Evolutionary conservation across 768 basidiomycete genomes (phyloP), one percentile per base, ranked within the genome.

Genomic region (Leccinum imitatum): DNA sequence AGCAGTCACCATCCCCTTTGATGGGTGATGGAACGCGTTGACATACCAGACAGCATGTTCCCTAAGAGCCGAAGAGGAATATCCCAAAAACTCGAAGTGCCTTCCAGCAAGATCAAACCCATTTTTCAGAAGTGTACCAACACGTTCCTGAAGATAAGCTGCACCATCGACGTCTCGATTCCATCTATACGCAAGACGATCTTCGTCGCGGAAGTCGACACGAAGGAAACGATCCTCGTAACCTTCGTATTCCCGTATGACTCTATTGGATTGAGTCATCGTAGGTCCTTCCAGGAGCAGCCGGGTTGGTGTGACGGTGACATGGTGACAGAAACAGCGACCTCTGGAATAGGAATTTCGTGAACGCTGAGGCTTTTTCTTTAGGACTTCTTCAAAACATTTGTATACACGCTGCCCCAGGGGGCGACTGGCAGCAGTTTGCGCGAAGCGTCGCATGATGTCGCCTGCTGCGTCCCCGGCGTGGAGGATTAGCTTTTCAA

Each of bases 21-120:
- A 69, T 4, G 75, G 71, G 61, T 83, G 77, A 13, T 74, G 15
- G 72, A 93, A 93, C 0, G 87, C 83, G 50, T 76, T 78, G 67
- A 93, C 75, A 63, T 89, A 93, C 91, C 92, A 94, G 6, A 93
- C 91, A 0, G 89, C 82, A 67, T 94, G 92, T 59, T 89, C 83
- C 25, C 87, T 83, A 17, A 95, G 74, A 4, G 92, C 85, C 2
- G 92, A 93, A 48, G 76, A 81, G 1, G 92, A 94, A 67, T 93
- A 94, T 0, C 87, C 93, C 31, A 95, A 76, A 68, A 94, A 93
- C 60, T 93, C 84, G 61, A 91, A 94, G 6, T 73, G 67, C 41
- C 87, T 82, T 1, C 90, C 90, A 8, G 83, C 92, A 30, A 95
- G 78, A 33, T 78, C 69, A 56, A 95, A 86, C 0, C 93, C 93